These are phyloP conservation scores for Trichosanthes cucumerina DNA, from an alignment of 306 rosid species.

Conservation along the genomic window DNA sequence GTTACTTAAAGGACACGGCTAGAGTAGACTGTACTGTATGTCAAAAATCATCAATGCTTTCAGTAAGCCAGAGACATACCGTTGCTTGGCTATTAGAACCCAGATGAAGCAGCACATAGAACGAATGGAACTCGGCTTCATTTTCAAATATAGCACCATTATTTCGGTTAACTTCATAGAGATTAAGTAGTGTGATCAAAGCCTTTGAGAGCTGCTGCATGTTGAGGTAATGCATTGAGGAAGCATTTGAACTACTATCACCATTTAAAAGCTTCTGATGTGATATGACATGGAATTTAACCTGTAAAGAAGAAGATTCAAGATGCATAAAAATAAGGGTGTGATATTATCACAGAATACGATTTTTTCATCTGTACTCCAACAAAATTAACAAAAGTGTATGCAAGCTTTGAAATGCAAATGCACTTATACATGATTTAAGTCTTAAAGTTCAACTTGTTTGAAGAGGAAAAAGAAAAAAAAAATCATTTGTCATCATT, in stretches of 20 bases:
- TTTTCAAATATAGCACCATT: conserved; percentile 36
- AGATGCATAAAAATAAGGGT: neutral
- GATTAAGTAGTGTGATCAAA: conserved; percentile 46
- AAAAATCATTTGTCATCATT: neutral
- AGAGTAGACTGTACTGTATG: conserved; percentile 5
- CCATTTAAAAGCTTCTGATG: conserved; percentile 49
- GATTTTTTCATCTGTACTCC: neutral
- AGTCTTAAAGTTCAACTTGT: neutral
- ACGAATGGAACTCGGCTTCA: conserved; percentile 80
- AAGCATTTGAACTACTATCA: conserved; percentile 34
- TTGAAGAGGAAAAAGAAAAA: no score
- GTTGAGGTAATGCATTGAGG: conserved; percentile 75
- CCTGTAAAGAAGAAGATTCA: conserved; percentile 31
- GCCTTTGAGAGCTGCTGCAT: conserved; percentile 87
- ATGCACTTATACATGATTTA: neutral
- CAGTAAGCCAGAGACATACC: conserved; percentile 38
- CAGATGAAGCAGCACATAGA: conserved; percentile 81
- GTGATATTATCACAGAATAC: neutral
- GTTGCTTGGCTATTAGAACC: conserved; percentile 49
- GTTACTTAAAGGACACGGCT: conserved; percentile 15
- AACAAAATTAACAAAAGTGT: neutral
- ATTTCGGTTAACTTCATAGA: conserved; percentile 50
- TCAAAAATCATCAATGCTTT: conserved; percentile 9
- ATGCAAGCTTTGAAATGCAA: neutral
- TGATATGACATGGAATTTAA: conserved; percentile 67